These are phyloP conservation scores for Xanthoparmelia taractica DNA, from an alignment of 495 filamentous ascomycete species.

Conservation along the genomic window DNA sequence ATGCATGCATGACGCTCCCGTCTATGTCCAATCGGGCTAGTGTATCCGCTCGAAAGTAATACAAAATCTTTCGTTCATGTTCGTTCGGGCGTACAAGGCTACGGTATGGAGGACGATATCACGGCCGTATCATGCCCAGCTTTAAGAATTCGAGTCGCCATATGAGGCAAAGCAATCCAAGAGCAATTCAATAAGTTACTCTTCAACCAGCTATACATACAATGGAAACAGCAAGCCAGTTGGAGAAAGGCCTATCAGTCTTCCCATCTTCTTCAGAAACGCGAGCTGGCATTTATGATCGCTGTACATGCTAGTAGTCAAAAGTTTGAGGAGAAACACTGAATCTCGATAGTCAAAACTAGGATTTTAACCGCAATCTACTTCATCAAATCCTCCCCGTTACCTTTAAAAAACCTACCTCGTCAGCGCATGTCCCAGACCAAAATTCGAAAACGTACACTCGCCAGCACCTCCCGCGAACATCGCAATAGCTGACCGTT, in stretches of 20 bases:
- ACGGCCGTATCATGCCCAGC: neutral
- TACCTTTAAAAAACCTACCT: neutral
- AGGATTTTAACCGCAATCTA: neutral
- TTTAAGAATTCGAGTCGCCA: neutral
- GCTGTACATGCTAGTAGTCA: neutral
- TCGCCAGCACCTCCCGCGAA: neutral
- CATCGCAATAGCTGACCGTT: neutral
- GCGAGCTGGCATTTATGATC: neutral
- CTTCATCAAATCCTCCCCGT: neutral
- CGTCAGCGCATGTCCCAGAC: constrained; percentile 2
- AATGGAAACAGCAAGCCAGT: constrained; percentile 12
- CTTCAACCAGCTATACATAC: neutral
- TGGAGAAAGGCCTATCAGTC: constrained; percentile 5
- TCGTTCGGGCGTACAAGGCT: neutral
- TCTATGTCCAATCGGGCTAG: neutral
- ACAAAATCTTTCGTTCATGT: neutral
- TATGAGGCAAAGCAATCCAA: neutral
- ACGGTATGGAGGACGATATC: neutral
- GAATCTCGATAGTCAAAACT: neutral
- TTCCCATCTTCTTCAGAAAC: neutral
- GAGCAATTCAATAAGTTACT: neutral
- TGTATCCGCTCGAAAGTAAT: neutral
- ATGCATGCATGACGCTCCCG: neutral
- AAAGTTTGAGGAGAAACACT: neutral
- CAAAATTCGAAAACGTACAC: constrained; percentile 18